Base-by-base conservation (phyloP, 1,139 yeast species). In the Wickerhamomyces sp. region DNA sequence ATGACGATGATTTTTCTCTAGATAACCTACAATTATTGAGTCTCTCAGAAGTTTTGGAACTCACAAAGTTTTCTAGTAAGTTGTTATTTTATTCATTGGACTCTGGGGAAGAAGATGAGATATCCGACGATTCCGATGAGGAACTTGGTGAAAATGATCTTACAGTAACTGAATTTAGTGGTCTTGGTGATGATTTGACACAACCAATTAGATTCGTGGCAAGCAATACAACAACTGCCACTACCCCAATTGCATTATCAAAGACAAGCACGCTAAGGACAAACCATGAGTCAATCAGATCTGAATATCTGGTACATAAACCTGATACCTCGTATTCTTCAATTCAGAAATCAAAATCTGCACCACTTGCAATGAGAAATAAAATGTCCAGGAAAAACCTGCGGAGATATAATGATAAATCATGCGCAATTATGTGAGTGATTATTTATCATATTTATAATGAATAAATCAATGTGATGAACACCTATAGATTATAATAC, bases 61-160 rank as follows among this genome's bases (percentile, higher is more conserved):
- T 48, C 22, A 58, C 59, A 30, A 51, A 49, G 33, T 48, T 50
- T 27, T 52, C 56, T 7, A 55, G 56, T 3, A 65, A 63, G 44
- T 56, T 65, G 17, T 40, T 65, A n/a, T 64, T 65, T 40, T 65
- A 64, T 45, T 56, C 68, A 9, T 49, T 63, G 51, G 58, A 57
- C 3, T 17, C 27, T 13, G 14, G 17, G 6, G 37, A 36, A 3
- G 34, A 28, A 4, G 33, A 28, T 4, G 44, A 40, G 5, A 24
- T 28, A 5, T 38, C 39, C 17, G 47, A 45, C 3, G 27, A 33
- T 12, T 13, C 20, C 5, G 38, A 39, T 9, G 35, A 31, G 5
- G 44, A 41, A 13, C 21, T 31, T 7, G 42, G 40, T 15, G 49
- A 46, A 9, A 44, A 47, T 25, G 56, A 54, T 28, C 37, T 52